Evolutionary conservation across 768 basidiomycete genomes (phyloP).

Genomic region (Coprinellus aureogranulatus): DNA sequence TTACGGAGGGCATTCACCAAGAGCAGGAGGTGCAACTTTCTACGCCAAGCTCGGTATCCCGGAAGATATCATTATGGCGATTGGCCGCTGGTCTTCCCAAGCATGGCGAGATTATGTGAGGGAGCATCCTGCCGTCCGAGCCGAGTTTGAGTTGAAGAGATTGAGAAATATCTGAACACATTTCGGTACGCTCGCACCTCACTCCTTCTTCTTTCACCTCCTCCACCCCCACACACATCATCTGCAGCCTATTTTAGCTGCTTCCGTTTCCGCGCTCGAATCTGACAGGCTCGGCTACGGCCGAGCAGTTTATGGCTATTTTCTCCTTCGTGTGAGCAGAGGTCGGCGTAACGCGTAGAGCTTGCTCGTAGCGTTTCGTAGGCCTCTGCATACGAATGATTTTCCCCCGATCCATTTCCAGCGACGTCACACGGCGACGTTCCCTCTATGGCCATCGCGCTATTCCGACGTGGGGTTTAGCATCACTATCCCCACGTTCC

Average conservation of each 20-base stretch:
- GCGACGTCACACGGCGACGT: neutral
- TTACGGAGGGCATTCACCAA: constrained; percentile 23
- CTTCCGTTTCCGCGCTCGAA: too few species aligned
- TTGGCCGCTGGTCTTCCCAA: constrained; percentile 23
- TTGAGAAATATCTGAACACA: neutral
- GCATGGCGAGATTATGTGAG: constrained; percentile 23
- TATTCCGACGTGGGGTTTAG: neutral
- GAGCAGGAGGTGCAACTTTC: constrained; percentile 24
- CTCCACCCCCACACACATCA: constrained; percentile 18
- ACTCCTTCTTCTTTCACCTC: constrained; percentile 14
- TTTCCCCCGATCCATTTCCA: neutral
- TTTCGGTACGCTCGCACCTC: neutral
- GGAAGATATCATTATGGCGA: constrained; percentile 21
- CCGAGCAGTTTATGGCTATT: too few species aligned
- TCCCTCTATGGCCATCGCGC: neutral
- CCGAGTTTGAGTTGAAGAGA: neutral
- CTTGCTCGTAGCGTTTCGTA: neutral
- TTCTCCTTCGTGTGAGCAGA: too few species aligned
- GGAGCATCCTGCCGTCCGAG: constrained; percentile 18
- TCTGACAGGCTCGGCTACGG: too few species aligned
- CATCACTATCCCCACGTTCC: too few species aligned
- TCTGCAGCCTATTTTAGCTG: too few species aligned
- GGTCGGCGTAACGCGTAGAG: neutral
- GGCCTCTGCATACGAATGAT: neutral
- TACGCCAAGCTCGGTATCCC: constrained; percentile 21